phyloP scores from a whole-genome alignment of 805 yeast species.

The Kluyveromyces lactis region DNA sequence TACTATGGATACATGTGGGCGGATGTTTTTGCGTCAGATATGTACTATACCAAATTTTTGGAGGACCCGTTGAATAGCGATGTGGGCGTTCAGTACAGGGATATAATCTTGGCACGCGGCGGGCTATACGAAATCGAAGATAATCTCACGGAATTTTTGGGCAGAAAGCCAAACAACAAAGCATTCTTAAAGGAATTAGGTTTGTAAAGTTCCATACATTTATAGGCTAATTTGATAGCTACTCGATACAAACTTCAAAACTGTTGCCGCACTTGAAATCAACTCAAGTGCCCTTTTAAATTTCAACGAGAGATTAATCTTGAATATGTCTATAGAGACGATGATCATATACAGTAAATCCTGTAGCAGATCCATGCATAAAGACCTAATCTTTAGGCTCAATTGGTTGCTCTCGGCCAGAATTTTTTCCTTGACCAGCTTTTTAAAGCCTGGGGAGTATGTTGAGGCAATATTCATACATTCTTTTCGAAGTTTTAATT shows the following conservation, averaged over 20 bases:
- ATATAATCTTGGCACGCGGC: constrained; percentile 59
- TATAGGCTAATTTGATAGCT: constrained; percentile 5
- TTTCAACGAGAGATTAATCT: constrained; percentile 9
- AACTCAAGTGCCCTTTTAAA: constrained; percentile 14
- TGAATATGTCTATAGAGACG: constrained; percentile 16
- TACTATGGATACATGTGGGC: constrained; percentile 86
- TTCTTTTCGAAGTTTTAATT: constrained; percentile 13
- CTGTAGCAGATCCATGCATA: constrained; percentile 21
- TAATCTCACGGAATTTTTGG: constrained; percentile 55
- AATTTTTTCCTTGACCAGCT: constrained; percentile 15
- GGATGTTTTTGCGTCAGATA: constrained; percentile 77
- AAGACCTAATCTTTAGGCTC: constrained; percentile 10
- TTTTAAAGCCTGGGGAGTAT: constrained; percentile 8
- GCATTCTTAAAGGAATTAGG: constrained; percentile 71
- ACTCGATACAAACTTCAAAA: constrained; percentile 14
- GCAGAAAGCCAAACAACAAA: constrained; percentile 64
- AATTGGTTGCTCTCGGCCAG: constrained; percentile 8
- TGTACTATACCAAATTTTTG: constrained; percentile 63
- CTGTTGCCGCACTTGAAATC: constrained; percentile 17
- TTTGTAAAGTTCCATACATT: constrained; percentile 12
- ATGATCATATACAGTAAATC: constrained; percentile 17
- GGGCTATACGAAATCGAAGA: constrained; percentile 66
- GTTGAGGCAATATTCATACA: not conserved
- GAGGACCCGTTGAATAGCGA: constrained; percentile 55
- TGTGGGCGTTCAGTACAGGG: constrained; percentile 62